Evolutionary conservation across 2,329 filamentous ascomycete genomes (phyloP).

Genomic region (Dactylonectria estremocensis): DNA sequence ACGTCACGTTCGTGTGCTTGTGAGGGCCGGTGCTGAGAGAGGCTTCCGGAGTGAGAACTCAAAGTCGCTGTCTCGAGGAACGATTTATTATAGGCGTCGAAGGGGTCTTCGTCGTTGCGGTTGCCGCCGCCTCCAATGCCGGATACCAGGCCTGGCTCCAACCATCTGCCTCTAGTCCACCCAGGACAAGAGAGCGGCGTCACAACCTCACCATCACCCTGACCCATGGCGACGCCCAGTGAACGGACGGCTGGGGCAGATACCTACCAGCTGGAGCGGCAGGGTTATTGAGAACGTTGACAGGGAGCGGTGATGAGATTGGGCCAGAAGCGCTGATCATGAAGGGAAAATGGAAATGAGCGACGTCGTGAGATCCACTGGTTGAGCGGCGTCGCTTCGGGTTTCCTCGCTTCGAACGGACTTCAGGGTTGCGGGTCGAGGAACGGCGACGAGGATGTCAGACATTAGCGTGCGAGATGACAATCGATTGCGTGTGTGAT

Average conservation of each 20-base stretch:
- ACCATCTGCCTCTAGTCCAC: slow-evolving; percentile 40
- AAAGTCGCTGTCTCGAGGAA: slow-evolving; percentile 49
- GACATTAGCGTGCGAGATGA: slow-evolving; percentile 20
- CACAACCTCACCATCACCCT: slow-evolving; percentile 43
- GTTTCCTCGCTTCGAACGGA: slow-evolving; percentile 15
- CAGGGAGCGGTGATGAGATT: slow-evolving; percentile 45
- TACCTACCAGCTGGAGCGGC: slow-evolving; percentile 32
- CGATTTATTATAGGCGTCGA: slow-evolving; percentile 43
- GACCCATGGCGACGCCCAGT: slow-evolving; percentile 45
- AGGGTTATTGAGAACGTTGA: slow-evolving; percentile 41
- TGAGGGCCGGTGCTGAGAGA: slow-evolving; percentile 34
- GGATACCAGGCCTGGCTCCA: slow-evolving; percentile 31
- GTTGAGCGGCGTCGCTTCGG: slow-evolving; percentile 27
- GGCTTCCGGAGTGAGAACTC: slow-evolving; percentile 42
- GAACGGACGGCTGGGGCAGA: slow-evolving; percentile 35
- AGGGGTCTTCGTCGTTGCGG: slow-evolving; percentile 34
- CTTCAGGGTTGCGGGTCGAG: slow-evolving; percentile 29
- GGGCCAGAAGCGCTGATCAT: slow-evolving; percentile 46
- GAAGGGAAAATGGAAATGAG: slow-evolving; percentile 46
- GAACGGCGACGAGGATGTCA: slow-evolving; percentile 20
- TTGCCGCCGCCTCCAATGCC: slow-evolving; percentile 37
- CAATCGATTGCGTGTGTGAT: slow-evolving; percentile 16
- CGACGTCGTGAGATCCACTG: slow-evolving; percentile 44
- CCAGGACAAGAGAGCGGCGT: slow-evolving; percentile 40
- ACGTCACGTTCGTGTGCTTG: slow-evolving; percentile 22